Evolutionary conservation across 2,329 filamentous ascomycete species (phyloP).

Genomic region (Juglanconis sp.): DNA sequence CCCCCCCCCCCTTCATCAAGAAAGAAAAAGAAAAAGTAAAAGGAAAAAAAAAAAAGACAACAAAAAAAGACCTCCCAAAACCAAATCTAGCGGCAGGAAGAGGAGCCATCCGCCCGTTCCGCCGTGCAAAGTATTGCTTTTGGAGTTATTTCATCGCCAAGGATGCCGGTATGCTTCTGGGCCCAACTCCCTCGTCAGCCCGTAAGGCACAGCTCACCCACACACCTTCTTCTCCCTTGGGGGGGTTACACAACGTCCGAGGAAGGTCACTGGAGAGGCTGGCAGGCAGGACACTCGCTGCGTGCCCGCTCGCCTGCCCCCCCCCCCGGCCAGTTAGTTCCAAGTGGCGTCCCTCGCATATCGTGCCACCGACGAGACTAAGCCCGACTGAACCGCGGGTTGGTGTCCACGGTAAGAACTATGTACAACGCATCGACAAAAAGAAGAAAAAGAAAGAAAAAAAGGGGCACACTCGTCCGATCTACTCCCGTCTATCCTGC

Average conservation of each 20-base stretch:
- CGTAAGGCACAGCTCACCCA: constrained; percentile 5
- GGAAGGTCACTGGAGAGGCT: constrained; percentile 16
- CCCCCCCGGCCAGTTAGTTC: background rate
- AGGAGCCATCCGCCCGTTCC: background rate
- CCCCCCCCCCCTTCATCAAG: no score
- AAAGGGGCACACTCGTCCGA: background rate
- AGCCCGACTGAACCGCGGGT: no score
- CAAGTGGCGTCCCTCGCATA: background rate
- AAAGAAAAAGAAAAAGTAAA: no score
- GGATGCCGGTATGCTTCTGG: background rate
- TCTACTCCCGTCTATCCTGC: background rate
- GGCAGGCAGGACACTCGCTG: background rate
- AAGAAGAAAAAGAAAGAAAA: no score
- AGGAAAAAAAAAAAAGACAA: background rate
- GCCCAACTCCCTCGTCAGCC: background rate
- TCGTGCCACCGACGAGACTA: background rate
- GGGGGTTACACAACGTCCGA: constrained; percentile 15
- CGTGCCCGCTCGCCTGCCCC: background rate
- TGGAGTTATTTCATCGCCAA: background rate
- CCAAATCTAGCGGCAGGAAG: background rate
- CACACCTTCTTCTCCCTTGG: background rate
- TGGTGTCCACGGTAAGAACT: constrained; percentile 11
- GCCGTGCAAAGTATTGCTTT: background rate
- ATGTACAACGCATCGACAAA: constrained; percentile 9
- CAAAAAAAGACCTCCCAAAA: background rate